Evolutionary conservation across 305 asterid species (phyloP).

Genomic region (Fraxinus albicans): DNA sequence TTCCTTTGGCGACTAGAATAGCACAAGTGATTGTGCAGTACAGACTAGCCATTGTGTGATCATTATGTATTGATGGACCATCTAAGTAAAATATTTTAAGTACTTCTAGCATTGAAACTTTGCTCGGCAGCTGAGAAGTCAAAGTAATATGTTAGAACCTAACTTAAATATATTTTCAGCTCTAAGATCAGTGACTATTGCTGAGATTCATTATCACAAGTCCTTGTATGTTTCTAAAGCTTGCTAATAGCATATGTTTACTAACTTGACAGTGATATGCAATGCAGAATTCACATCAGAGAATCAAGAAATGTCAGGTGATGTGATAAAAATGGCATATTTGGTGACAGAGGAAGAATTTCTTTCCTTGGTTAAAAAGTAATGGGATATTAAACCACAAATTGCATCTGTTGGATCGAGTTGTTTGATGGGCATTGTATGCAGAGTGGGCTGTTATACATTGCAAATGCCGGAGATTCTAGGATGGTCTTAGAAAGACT

Average conservation of each 20-base stretch:
- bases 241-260: slow-evolving; percentile 29
- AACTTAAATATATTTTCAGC: background rate
- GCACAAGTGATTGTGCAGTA: too few species aligned
- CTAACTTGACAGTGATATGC: slow-evolving; percentile 40
- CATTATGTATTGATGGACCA: background rate
- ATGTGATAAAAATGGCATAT: slow-evolving; percentile 60
- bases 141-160: background rate
- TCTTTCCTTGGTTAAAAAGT: slow-evolving; percentile 50
- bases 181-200: background rate
- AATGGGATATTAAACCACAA: slow-evolving; percentile 60
- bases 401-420: slow-evolving; percentile 78
- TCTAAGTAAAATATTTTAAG: background rate
- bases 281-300: slow-evolving; percentile 61
- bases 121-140: background rate
- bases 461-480: slow-evolving; percentile 79
- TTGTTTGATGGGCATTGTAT: slow-evolving; percentile 66
- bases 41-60: too few species aligned
- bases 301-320: slow-evolving; percentile 62
- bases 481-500: slow-evolving; percentile 60
- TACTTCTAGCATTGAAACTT: background rate
- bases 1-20: too few species aligned
- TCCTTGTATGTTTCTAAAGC: background rate
- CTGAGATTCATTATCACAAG: background rate
- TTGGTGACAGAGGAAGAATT: slow-evolving; percentile 68
- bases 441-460: slow-evolving; percentile 48